These are phyloP conservation scores for Schwanniomyces yamadae DNA, from an alignment of 805 yeast genomes.

Conservation along the genomic window DNA sequence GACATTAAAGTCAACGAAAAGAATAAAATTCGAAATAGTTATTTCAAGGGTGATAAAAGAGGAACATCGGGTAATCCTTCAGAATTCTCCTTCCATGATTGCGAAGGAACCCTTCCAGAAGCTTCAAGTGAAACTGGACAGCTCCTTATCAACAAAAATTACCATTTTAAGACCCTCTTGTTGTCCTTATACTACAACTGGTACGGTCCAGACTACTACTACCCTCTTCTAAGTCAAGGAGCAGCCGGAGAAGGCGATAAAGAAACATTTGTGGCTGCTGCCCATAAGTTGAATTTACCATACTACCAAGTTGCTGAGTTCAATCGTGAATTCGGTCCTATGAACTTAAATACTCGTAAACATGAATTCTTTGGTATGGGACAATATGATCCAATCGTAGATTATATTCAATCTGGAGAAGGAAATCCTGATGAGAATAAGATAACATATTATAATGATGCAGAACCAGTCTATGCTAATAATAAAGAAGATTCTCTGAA, in stretches of 20 bases:
- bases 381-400: slow-evolving; percentile 37
- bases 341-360: slow-evolving; percentile 15
- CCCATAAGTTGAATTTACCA: slow-evolving; percentile 35
- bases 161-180: slow-evolving; percentile 30
- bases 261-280: slow-evolving; percentile 43
- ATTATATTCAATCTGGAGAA: slow-evolving; percentile 18
- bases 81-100: slow-evolving; percentile 24
- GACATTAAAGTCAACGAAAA: slow-evolving; percentile 22
- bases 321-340: slow-evolving; percentile 38
- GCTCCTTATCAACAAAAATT: slow-evolving; percentile 31
- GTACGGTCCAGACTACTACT: slow-evolving; percentile 36
- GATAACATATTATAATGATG: slow-evolving; percentile 11
- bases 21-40: slow-evolving; percentile 24
- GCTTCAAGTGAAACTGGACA: slow-evolving; percentile 42
- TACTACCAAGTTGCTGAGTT: slow-evolving; percentile 39
- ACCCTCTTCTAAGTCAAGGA: slow-evolving; percentile 40
- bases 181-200: slow-evolving; percentile 38
- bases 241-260: slow-evolving; percentile 46
- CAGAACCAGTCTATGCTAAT: slow-evolving; percentile 19
- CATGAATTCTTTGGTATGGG: slow-evolving; percentile 37
- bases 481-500: slow-evolving; percentile 18
- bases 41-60: slow-evolving; percentile 24
- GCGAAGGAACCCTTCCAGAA: slow-evolving; percentile 33
- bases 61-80: slow-evolving; percentile 14
- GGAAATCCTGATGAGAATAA: slow-evolving; percentile 10